phyloP scores from a whole-genome alignment of 169 alveolate species.

The Theileria sp. region DNA sequence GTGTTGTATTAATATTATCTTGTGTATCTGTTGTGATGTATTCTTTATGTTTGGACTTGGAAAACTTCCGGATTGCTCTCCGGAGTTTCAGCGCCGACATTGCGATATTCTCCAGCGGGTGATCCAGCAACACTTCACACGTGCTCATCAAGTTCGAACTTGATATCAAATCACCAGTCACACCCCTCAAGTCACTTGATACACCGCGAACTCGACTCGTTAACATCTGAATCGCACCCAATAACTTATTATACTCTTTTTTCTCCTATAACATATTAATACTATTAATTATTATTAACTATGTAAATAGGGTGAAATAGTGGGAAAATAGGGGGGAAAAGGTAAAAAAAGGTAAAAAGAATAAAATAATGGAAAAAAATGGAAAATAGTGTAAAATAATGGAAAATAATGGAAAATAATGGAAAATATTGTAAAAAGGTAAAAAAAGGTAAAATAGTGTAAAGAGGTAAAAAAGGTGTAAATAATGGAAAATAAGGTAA shows the following conservation, averaged over 20 bases:
- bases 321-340: too few species aligned
- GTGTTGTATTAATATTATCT: background rate
- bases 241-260: slow-evolving; percentile 37
- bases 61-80: slow-evolving; percentile 20
- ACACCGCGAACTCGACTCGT: slow-evolving; percentile 12
- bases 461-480: too few species aligned
- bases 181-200: background rate
- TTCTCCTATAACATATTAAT: slow-evolving; percentile 17
- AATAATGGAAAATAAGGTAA: too few species aligned
- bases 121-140: slow-evolving; percentile 45
- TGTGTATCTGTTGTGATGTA: background rate
- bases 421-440: too few species aligned
- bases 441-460: too few species aligned
- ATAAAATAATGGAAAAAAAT: too few species aligned
- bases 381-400: too few species aligned
- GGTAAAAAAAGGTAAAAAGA: too few species aligned
- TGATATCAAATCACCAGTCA: slow-evolving; percentile 13
- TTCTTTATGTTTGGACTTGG: background rate
- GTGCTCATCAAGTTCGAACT: slow-evolving; percentile 21
- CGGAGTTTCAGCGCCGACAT: slow-evolving; percentile 52
- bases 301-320: too few species aligned
- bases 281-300: background rate
- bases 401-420: too few species aligned
- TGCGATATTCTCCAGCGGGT: slow-evolving; percentile 54
- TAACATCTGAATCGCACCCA: slow-evolving; percentile 43